A percentile compares a stretch with the other conserved stretches of the same genome.
Conservation (phyloP, 805 yeast species). For the Teunomyces funiuensis region DNA sequence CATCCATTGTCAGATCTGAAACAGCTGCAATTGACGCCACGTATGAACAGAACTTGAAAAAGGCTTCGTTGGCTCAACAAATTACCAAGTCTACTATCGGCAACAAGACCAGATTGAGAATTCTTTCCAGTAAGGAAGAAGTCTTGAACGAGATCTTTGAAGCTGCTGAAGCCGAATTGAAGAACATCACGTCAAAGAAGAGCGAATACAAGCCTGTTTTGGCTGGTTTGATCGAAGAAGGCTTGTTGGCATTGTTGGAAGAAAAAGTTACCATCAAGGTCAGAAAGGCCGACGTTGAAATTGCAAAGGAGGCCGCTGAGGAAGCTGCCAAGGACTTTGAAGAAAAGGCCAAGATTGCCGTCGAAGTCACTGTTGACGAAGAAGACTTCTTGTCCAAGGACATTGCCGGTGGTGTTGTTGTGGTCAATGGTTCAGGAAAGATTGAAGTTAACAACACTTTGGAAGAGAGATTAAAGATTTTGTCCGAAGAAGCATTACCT, state of each 20-base stretch:
- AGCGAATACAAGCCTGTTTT: constrained; percentile 66
- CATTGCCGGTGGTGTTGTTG: constrained; percentile 81
- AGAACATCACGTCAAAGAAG: constrained; percentile 53
- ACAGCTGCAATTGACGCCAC: constrained; percentile 80
- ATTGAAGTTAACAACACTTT: constrained; percentile 90
- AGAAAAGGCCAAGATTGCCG: constrained; percentile 57
- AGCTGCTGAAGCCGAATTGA: constrained; percentile 63
- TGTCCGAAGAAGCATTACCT: constrained; percentile 85
- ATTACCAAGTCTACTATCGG: constrained; percentile 93
- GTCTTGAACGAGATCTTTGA: constrained; percentile 74
- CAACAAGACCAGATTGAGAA: constrained; percentile 91
- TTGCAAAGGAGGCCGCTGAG: constrained; percentile 60
- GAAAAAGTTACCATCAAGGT: constrained; percentile 61
- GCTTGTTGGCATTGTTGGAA: constrained; percentile 70
- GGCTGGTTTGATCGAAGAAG: constrained; percentile 77
- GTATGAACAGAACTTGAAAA: constrained; percentile 82
- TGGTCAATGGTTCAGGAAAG: constrained; percentile 70
- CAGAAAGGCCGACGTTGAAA: constrained; percentile 60
- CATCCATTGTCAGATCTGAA: constrained; percentile 90
- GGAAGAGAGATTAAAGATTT: constrained; percentile 85
- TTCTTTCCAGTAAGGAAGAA: constrained; percentile 78
- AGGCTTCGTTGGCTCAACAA: constrained; percentile 90
- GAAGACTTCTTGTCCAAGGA: constrained; percentile 57
- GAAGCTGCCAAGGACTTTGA: constrained; percentile 66
- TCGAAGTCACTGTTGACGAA: constrained; percentile 58